phyloP scores from a whole-genome alignment of 1,139 yeast species.

The Blastobotrys malaysiensis region DNA sequence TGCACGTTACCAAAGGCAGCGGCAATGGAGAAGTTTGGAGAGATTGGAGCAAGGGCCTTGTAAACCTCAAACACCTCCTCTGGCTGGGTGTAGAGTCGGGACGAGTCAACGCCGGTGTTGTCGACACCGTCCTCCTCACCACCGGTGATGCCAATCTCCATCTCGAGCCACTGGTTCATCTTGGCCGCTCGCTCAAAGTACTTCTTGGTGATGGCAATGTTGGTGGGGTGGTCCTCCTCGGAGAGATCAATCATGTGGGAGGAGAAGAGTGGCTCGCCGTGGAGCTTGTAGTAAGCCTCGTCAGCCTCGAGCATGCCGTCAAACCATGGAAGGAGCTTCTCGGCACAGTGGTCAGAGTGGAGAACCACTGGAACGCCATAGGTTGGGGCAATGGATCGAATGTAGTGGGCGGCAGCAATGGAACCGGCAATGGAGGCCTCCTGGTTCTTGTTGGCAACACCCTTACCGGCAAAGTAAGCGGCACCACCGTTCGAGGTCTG shows the following conservation, averaged over 20 bases:
- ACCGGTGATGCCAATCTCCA: constrained; percentile 99
- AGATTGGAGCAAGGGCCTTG: constrained; percentile 83
- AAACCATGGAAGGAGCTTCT: constrained; percentile 96
- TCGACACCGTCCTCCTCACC: constrained; percentile 99
- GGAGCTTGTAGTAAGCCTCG: constrained; percentile 77
- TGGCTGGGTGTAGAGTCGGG: constrained; percentile 87
- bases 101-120: constrained; percentile 89
- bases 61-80: constrained; percentile 90
- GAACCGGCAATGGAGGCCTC: constrained; percentile 92
- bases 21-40: constrained; percentile 98
- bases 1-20: constrained; percentile 99
- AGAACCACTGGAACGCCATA: constrained; percentile 95
- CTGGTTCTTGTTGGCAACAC: constrained; percentile 90
- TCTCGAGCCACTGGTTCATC: constrained; percentile 96
- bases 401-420: constrained; percentile 96
- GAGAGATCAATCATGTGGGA: constrained; percentile 99
- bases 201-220: constrained; percentile 89
- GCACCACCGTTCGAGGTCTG: constrained; percentile 99
- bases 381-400: constrained; percentile 92
- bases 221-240: constrained; percentile 94
- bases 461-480: constrained; percentile 99
- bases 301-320: constrained; percentile 98
- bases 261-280: constrained; percentile 95
- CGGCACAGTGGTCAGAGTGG: constrained; percentile 99
- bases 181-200: constrained; percentile 93